Base-by-base conservation (phyloP, 805 yeast genomes). In the Isabelozyma rhagii region DNA sequence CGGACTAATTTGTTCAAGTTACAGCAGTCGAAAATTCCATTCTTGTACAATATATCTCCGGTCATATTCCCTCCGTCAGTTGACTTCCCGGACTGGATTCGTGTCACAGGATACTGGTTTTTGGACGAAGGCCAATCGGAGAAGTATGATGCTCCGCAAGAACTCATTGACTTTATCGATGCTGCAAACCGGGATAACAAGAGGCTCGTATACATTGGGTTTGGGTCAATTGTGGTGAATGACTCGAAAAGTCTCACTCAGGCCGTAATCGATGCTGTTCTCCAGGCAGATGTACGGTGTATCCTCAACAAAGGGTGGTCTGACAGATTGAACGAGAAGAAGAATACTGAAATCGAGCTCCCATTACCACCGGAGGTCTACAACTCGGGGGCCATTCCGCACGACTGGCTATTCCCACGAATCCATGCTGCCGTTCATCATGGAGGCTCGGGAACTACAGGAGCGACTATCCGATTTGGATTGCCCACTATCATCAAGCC, bases 371-470 rank as follows among this genome's bases (percentile, higher is more conserved):
- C 73, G 0, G 83, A 83, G 56, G 79, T 93, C 2, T 88, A 71
- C 61, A 83, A 82, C 54, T 72, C 89, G 6, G 94, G 94, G 2
- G 63, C 84, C 8, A 75, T 89, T 11, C 97, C 97, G 0, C 98
- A 93, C 63, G 97, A 91, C 62, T 93, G 98, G 98, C 71, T 93
- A 38, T 93, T 93, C 67, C 87, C 93, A 0, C 83, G 81, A 52
- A 74, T 93, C 42, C 97, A 93, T 68, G 97, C 93, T 0, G 96
- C 96, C 0, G 97, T 93, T 4, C 98, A 93, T 63, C 98, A 93
- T 64, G 98, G 98, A 39, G 98, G 98, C 0, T 86, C 96, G 0
- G 98, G 98, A 1, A 89, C 97, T 0, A 93, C 97, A 0, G 98
- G 98, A 7, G 97, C 97, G 0, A 80, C 96, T 2, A 65, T 93